Percentiles rank a stretch among this genome's conserved stretches.
Conservation (phyloP, 1,139 yeast species). For the Wickerhamiella pararugosa region DNA sequence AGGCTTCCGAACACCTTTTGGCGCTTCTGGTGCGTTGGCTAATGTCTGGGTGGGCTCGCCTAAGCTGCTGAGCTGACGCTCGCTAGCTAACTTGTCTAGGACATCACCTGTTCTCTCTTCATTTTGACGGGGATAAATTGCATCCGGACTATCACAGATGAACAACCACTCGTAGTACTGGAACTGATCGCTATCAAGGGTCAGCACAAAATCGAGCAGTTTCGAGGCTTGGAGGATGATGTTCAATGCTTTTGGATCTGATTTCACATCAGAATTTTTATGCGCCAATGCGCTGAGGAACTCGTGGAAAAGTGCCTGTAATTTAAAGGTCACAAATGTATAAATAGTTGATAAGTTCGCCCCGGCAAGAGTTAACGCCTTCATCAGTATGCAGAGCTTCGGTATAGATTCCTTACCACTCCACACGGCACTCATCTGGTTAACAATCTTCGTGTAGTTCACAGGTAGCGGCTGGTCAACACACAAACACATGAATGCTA, state of each 20-base stretch:
- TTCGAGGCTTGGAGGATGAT: slow-evolving; percentile 41
- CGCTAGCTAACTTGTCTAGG: slow-evolving; percentile 9
- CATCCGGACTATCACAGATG: slow-evolving; percentile 55
- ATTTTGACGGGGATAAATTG: slow-evolving; percentile 29
- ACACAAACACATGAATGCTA: slow-evolving; percentile 46
- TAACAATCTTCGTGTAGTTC: slow-evolving; percentile 36
- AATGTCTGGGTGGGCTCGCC: background rate
- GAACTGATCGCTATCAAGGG: slow-evolving; percentile 64
- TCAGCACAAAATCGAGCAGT: slow-evolving; percentile 55
- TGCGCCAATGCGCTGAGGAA: slow-evolving; percentile 20
- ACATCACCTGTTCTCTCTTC: slow-evolving; percentile 8
- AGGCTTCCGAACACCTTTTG: too few relatives aligned
- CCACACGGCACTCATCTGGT: slow-evolving; percentile 29
- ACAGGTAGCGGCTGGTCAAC: slow-evolving; percentile 38
- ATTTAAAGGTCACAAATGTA: slow-evolving; percentile 49
- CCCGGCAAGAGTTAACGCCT: slow-evolving; percentile 49
- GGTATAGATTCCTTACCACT: slow-evolving; percentile 7
- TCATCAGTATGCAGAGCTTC: slow-evolving; percentile 36
- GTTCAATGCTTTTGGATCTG: slow-evolving; percentile 17
- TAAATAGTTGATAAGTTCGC: slow-evolving; percentile 57
- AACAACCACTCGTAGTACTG: slow-evolving; percentile 74
- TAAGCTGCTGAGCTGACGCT: slow-evolving; percentile 6
- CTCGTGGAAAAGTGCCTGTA: slow-evolving; percentile 38
- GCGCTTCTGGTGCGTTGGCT: too few relatives aligned
- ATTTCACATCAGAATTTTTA: slow-evolving; percentile 26